Evolutionary conservation across 441 rosid genomes (phyloP).

Genomic region (Viola pubescens): DNA sequence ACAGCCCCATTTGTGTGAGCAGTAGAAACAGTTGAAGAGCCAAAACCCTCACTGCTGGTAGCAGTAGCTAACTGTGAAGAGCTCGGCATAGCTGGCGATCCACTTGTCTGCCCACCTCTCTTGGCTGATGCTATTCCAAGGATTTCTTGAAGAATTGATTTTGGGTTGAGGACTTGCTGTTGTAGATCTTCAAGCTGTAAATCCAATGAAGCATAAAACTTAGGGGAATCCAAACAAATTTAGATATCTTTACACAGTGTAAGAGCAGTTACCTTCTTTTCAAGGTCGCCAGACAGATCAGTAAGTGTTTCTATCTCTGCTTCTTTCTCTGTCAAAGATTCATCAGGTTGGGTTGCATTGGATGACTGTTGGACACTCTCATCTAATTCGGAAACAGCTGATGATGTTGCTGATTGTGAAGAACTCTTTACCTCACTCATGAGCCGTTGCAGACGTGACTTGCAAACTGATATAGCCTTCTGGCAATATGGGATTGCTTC

Average conservation of each 20-base stretch:
- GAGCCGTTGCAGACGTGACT: conserved; percentile 54
- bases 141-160: conserved; percentile 59
- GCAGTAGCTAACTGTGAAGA: conserved; percentile 57
- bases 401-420: conserved; percentile 38
- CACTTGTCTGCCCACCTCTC: conserved; percentile 34
- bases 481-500: conserved; percentile 81
- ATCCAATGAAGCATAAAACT: conserved; percentile 16
- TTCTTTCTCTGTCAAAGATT: conserved; percentile 48
- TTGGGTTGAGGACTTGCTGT: conserved; percentile 55
- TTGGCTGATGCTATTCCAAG: conserved; percentile 55
- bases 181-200: conserved; percentile 94
- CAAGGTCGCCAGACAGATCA: conserved; percentile 69
- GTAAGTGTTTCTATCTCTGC: conserved; percentile 58
- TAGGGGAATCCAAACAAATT: conserved; percentile 3
- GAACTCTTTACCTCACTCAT: conserved; percentile 43
- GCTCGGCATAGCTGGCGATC: conserved; percentile 31
- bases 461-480: conserved; percentile 72
- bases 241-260: not conserved
- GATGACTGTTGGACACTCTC: conserved; percentile 53
- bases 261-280: conserved; percentile 58
- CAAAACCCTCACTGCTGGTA: conserved; percentile 37
- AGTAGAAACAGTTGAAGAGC: conserved; percentile 64
- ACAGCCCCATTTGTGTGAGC: conserved; percentile 57
- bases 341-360: conserved; percentile 32
- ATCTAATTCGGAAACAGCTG: conserved; percentile 41